Percentiles rank a stretch among this genome's conserved stretches.
Evolutionary conservation across 371 early-diverging fungal species (phyloP).

Genomic region (Apophysomyces sp.): DNA sequence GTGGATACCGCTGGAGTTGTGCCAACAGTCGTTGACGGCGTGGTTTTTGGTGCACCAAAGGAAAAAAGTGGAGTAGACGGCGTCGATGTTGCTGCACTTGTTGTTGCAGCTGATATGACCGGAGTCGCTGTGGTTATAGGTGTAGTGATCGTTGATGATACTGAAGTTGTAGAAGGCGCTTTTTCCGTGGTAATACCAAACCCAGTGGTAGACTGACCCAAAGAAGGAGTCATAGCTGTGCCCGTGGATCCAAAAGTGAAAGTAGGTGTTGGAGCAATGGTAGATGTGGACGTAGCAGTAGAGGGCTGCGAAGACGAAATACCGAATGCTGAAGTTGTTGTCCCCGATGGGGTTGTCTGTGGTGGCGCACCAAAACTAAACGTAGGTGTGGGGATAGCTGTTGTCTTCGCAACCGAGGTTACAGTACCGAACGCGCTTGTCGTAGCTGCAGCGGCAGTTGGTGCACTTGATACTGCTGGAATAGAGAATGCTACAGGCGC

Average conservation of each 20-base stretch:
- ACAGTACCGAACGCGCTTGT: neutral
- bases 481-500: neutral
- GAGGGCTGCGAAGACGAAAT: neutral
- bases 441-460: neutral
- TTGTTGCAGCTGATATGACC: neutral
- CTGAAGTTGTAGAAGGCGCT: neutral
- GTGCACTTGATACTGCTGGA: neutral
- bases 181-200: too few relatives aligned
- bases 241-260: conserved; percentile 12
- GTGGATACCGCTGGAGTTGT: neutral
- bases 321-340: neutral
- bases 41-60: conserved; percentile 9
- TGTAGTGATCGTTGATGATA: neutral
- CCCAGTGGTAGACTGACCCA: too few relatives aligned
- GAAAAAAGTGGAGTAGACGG: neutral
- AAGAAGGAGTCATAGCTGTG: neutral
- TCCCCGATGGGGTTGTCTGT: neutral
- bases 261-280: neutral
- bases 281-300: conserved; percentile 2
- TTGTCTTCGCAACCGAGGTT: neutral
- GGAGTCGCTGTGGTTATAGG: neutral
- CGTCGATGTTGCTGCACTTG: conserved; percentile 3
- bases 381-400: neutral
- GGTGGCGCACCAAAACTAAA: conserved; percentile 9
- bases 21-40: neutral